A percentile compares a stretch with the other conserved stretches of the same genome.
Conservation (phyloP, 495 filamentous ascomycete species). For the Hypoxylon trugodes region DNA sequence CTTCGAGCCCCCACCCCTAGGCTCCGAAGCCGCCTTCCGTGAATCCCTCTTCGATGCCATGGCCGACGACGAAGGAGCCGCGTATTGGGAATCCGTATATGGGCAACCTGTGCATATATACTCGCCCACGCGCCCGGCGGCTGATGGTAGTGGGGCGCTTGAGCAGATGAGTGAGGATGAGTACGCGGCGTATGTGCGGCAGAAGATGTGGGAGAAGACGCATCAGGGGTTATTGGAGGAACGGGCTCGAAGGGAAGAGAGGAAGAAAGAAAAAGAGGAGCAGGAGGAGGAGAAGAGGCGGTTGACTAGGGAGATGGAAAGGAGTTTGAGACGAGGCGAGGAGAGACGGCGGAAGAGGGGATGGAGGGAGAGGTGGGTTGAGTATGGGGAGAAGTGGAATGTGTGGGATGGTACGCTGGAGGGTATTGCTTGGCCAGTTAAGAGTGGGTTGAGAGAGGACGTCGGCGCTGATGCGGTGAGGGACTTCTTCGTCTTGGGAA, state of each 20-base stretch:
- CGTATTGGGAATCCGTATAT: slow-evolving; percentile 94
- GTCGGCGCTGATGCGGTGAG: slow-evolving; percentile 43
- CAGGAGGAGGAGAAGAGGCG: slow-evolving; percentile 57
- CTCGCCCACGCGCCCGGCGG: slow-evolving; percentile 22
- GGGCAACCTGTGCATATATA: slow-evolving; percentile 80
- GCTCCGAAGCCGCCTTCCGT: slow-evolving; percentile 79
- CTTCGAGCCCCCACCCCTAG: slow-evolving; percentile 63
- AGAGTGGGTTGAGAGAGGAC: slow-evolving; percentile 60
- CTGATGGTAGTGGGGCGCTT: slow-evolving; percentile 68
- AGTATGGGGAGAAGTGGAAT: slow-evolving; percentile 70
- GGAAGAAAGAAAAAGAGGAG: slow-evolving; percentile 50
- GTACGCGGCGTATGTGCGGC: slow-evolving; percentile 83
- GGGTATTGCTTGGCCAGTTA: slow-evolving; percentile 81
- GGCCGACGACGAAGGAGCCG: slow-evolving; percentile 95
- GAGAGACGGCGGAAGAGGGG: slow-evolving; percentile 49
- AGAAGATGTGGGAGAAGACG: slow-evolving; percentile 93
- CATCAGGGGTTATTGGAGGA: slow-evolving; percentile 69
- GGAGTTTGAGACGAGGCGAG: slow-evolving; percentile 59
- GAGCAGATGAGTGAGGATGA: slow-evolving; percentile 92
- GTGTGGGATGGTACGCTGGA: slow-evolving; percentile 54
- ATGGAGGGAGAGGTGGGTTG: slow-evolving; percentile 64
- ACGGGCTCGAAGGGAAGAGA: slow-evolving; percentile 54
- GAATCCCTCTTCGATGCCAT: slow-evolving; percentile 99
- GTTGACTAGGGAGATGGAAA: slow-evolving; percentile 57
- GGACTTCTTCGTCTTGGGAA: slow-evolving; percentile 54